Base-by-base conservation (phyloP, 164 flowering plant species). In the Brasenia schreberi region DNA sequence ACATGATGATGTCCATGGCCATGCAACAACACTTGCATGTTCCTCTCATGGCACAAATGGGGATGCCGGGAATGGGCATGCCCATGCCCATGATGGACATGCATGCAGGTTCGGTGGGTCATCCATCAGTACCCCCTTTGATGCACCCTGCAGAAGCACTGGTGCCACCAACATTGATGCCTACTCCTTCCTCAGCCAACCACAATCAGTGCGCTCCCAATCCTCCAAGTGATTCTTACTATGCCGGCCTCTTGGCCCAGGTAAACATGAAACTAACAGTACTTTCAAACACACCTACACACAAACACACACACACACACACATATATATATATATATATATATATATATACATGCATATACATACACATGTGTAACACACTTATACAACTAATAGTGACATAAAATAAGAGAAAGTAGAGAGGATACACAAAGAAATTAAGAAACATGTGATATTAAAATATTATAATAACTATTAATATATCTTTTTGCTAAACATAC, bases 11-110 rank as follows among this genome's bases (percentile, higher is more conserved):
- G 16, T 5, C 56, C 56, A 16, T 79, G 18, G 83, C 77, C 27
- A 68, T 82, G 82, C 87, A 82, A 52, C 87, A 81, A 19, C 87
- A 77, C 0, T 64, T 65, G 39, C 39, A 33, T 33, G 39, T 33
- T 2, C 80, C 77, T 42, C 88, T 83, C 42, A 84, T 85, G 87
- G 77, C 86, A 5, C 70, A 78, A 14, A 61, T 87, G 33, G 27
- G 33, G 9, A 18, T 18, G 11, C 7, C 9, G 19, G 63, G 63
- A 6, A 61, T 61, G 63, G 63, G 27, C 63, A 61, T 61, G 63
- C 63, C 87, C 6, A 77, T 79, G 33, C 79, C 65, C 4, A 43
- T 78, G 19, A 64, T 76, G 56, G 76, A 78, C 0, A 68, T 76
- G 77, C 76, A 83, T 5, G 69, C 77, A 77, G 81, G 81, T 9